These are phyloP conservation scores for Durio zibethinus DNA, from an alignment of 345 rosid species.

Conservation along the genomic window DNA sequence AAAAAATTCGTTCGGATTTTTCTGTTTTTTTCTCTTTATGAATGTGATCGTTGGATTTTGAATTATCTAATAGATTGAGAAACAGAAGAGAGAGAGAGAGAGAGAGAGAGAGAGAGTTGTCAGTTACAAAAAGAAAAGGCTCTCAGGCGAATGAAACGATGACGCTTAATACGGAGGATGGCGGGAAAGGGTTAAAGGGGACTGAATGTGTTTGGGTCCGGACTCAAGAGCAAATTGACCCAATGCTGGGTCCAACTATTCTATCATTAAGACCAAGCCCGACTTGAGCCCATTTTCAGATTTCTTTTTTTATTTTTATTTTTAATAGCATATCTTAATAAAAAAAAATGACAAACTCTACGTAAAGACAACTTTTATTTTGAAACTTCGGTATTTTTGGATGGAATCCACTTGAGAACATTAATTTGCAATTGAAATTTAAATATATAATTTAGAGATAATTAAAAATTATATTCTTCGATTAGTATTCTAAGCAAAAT, in stretches of 20 bases:
- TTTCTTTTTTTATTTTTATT: background rate
- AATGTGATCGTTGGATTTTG: background rate
- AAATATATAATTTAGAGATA: no score
- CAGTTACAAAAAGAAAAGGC: background rate
- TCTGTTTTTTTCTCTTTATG: no score
- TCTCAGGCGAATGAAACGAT: background rate
- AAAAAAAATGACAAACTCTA: no score
- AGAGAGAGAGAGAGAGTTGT: background rate
- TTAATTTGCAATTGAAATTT: no score
- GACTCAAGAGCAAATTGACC: background rate
- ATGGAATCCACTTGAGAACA: no score
- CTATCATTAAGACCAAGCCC: background rate
- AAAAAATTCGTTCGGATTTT: background rate
- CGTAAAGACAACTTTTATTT: no score
- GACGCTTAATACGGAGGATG: background rate
- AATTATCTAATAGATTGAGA: background rate
- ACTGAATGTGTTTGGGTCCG: background rate
- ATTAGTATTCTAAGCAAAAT: no score
- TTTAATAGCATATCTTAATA: background rate
- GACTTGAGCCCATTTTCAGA: background rate
- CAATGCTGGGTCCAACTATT: background rate
- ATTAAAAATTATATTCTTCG: no score
- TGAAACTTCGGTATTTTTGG: no score
- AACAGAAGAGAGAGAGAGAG: background rate
- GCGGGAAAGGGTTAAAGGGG: background rate